A percentile compares a stretch with the other conserved stretches of the same genome.
Conservation (phyloP, 257 asterid species). For the Ehretia macrophylla region DNA sequence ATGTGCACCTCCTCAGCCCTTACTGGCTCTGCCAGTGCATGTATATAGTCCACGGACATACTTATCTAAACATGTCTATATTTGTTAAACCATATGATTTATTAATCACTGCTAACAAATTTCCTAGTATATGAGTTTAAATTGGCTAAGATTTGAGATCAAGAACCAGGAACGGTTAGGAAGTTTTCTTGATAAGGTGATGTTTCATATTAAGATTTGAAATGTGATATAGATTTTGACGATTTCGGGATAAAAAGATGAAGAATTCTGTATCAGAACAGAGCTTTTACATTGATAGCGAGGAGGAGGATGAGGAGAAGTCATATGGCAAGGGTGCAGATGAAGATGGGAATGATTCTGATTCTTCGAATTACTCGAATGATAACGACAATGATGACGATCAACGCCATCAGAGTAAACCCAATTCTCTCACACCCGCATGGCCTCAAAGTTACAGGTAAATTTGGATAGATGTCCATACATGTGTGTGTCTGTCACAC, state of each 20-base stretch:
- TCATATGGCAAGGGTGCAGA: no score
- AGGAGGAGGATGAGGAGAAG: neutral
- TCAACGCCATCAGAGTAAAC: constrained; percentile 35
- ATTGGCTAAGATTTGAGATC: neutral
- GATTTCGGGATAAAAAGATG: neutral
- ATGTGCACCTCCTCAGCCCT: no score
- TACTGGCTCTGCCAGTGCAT: no score
- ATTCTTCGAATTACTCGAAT: constrained; percentile 41
- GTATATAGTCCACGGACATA: neutral
- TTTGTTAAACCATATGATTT: no score
- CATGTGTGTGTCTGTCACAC: constrained; percentile 10
- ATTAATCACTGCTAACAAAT: neutral
- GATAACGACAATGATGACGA: constrained; percentile 41
- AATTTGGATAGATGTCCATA: neutral
- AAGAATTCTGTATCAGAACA: constrained; percentile 4
- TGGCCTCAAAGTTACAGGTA: constrained; percentile 99
- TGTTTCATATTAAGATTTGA: no score
- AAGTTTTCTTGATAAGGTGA: no score
- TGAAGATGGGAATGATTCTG: constrained; percentile 48
- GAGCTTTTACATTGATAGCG: constrained; percentile 3
- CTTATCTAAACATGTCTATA: neutral
- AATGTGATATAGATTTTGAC: neutral
- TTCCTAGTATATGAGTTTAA: neutral
- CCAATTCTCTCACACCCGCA: constrained; percentile 43
- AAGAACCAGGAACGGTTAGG: neutral